Conservation (phyloP, 2,329 filamentous ascomycete species). For the Fusarium liriodendri region DNA sequence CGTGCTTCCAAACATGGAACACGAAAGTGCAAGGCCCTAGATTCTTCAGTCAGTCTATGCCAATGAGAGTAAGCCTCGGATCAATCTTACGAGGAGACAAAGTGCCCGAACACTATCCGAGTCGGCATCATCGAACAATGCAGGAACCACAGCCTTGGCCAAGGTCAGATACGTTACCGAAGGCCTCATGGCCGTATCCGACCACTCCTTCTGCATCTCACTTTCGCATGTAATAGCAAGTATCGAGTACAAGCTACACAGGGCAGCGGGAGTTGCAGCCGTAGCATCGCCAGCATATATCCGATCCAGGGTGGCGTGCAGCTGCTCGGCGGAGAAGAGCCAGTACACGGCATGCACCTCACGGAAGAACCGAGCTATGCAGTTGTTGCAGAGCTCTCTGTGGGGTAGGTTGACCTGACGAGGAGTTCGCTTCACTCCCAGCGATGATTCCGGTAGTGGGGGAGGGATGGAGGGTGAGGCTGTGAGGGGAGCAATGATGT, state of each 20-base stretch:
- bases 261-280: conserved; percentile 3
- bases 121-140: conserved; percentile 16
- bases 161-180: conserved; percentile 14
- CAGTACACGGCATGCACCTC: conserved; percentile 20
- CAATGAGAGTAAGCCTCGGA: background rate
- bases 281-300: conserved; percentile 21
- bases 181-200: conserved; percentile 2
- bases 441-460: conserved; percentile 11
- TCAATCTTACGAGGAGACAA: conserved; percentile 5
- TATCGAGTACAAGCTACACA: conserved; percentile 16
- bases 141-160: conserved; percentile 18
- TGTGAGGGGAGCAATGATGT: conserved; percentile 15
- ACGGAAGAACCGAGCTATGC: conserved; percentile 14
- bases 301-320: conserved; percentile 5
- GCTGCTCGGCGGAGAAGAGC: conserved; percentile 19
- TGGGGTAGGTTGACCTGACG: conserved; percentile 15
- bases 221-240: conserved; percentile 18
- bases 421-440: conserved; percentile 7
- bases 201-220: conserved; percentile 9
- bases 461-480: conserved; percentile 12
- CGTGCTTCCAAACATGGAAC: conserved; percentile 22
- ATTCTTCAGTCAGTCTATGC: too few species aligned
- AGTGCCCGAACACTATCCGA: conserved; percentile 11
- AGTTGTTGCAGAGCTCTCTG: conserved; percentile 7
- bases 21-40: conserved; percentile 11